Evolutionary conservation across 2,329 filamentous ascomycete genomes (phyloP).

Genomic region (Penicillium sp.): DNA sequence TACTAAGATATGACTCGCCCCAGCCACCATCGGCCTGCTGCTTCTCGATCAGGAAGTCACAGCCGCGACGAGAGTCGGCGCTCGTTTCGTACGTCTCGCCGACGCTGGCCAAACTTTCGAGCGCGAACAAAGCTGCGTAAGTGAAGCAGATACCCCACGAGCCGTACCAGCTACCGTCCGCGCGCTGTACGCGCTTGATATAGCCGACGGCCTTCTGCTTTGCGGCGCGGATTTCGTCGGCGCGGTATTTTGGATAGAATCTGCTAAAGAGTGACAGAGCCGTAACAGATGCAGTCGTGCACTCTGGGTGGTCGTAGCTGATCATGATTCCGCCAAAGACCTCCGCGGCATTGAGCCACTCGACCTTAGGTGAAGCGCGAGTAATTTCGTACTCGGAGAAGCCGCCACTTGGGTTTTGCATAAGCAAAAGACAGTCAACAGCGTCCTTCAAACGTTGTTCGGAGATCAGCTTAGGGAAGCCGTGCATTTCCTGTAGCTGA

Average conservation of each 20-base stretch:
- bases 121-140: conserved; percentile 93
- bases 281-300: conserved; percentile 91
- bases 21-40: conserved; percentile 90
- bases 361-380: conserved; percentile 72
- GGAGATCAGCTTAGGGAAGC: conserved; percentile 70
- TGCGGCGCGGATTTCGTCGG: conserved; percentile 69
- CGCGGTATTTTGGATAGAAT: conserved; percentile 76
- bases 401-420: conserved; percentile 83
- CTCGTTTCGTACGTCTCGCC: conserved; percentile 80
- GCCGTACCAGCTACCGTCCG: conserved; percentile 95
- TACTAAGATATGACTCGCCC: conserved; percentile 90
- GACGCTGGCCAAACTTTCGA: conserved; percentile 77
- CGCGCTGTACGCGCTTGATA: conserved; percentile 73
- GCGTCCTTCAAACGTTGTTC: conserved; percentile 80
- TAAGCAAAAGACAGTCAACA: conserved; percentile 83
- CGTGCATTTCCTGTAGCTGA: conserved; percentile 73
- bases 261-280: conserved; percentile 78
- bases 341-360: conserved; percentile 89
- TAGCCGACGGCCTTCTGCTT: conserved; percentile 72
- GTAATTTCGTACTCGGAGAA: conserved; percentile 87
- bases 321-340: conserved; percentile 98
- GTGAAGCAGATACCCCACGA: conserved; percentile 98
- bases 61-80: conserved; percentile 67
- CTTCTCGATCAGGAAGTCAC: conserved; percentile 78
- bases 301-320: conserved; percentile 97